Percentiles rank a stretch among this genome's conserved stretches.
Evolutionary conservation across 805 yeast species (phyloP).

Genomic region (Kuraishia cidri): DNA sequence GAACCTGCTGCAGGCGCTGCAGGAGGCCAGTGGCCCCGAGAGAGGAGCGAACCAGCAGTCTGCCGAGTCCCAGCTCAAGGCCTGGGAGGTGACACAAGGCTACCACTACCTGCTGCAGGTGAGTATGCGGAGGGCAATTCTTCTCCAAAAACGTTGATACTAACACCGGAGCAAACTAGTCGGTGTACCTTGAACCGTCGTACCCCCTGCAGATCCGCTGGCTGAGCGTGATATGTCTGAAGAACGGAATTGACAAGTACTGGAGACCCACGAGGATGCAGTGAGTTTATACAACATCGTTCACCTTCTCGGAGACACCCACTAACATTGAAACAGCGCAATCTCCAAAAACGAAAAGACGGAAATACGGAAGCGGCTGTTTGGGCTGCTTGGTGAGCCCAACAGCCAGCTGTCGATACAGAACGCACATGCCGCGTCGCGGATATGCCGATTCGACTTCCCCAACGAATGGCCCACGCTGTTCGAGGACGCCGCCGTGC

Average conservation of each 20-base stretch:
- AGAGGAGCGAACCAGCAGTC: slow-evolving; percentile 41
- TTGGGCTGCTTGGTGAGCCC: slow-evolving; percentile 51
- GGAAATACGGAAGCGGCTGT: slow-evolving; percentile 49
- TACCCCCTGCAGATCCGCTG: slow-evolving; percentile 65
- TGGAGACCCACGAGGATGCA: slow-evolving; percentile 69
- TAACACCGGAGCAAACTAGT: slow-evolving; percentile 17
- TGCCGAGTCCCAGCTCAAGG: slow-evolving; percentile 63
- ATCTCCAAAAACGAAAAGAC: slow-evolving; percentile 61
- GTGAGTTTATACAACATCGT: too few species aligned
- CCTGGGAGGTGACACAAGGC: slow-evolving; percentile 54
- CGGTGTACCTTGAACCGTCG: slow-evolving; percentile 51
- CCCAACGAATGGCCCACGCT: slow-evolving; percentile 82
- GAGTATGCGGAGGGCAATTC: too few species aligned
- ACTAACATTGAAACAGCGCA: slow-evolving; percentile 27
- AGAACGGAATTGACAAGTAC: slow-evolving; percentile 76
- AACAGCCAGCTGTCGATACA: slow-evolving; percentile 72
- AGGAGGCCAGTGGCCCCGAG: slow-evolving; percentile 40
- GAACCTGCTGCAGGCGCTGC: slow-evolving; percentile 27
- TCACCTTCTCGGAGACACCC: too few species aligned
- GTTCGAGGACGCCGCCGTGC: slow-evolving; percentile 51
- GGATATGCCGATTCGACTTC: slow-evolving; percentile 76
- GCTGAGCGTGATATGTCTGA: slow-evolving; percentile 81
- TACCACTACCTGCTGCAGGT: slow-evolving; percentile 31
- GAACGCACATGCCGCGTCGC: slow-evolving; percentile 75
- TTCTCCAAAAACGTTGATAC: slow-evolving; percentile 4